These are phyloP conservation scores for Jaenimonas drosophilae DNA, from an alignment of 208 protist genomes.

Conservation along the genomic window DNA sequence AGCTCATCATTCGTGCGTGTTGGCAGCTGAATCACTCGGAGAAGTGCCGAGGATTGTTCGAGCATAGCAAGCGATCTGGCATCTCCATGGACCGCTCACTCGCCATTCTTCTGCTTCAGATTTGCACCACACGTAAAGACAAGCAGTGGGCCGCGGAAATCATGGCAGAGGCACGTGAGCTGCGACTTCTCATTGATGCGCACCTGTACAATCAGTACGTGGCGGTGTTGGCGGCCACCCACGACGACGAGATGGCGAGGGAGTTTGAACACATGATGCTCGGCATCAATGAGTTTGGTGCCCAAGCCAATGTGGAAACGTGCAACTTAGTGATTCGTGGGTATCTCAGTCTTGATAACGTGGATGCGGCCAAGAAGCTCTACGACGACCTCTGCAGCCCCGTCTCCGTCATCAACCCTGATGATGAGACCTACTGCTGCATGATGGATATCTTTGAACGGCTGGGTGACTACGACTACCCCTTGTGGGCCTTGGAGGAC, in stretches of 20 bases:
- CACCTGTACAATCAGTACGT: slow-evolving; percentile 72
- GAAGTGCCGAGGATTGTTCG: slow-evolving; percentile 32
- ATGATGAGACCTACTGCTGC: slow-evolving; percentile 65
- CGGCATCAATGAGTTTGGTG: slow-evolving; percentile 52
- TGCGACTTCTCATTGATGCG: slow-evolving; percentile 32
- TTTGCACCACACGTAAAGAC: slow-evolving; percentile 34
- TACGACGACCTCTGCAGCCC: slow-evolving; percentile 11
- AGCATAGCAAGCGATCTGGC: slow-evolving; percentile 19
- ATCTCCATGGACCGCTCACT: slow-evolving; percentile 26
- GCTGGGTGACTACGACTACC: slow-evolving; percentile 16
- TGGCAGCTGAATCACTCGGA: slow-evolving; percentile 20
- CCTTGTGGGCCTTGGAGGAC: slow-evolving; percentile 20
- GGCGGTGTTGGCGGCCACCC: slow-evolving; percentile 41
- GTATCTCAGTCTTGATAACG: slow-evolving; percentile 13
- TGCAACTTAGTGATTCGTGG: slow-evolving; percentile 64
- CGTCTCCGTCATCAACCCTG: slow-evolving; percentile 30
- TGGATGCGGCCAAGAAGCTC: slow-evolving; percentile 14
- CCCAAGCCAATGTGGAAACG: slow-evolving; percentile 49
- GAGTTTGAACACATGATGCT: slow-evolving; percentile 60
- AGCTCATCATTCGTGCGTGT: slow-evolving; percentile 48
- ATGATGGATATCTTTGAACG: slow-evolving; percentile 33
- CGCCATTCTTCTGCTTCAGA: slow-evolving; percentile 38
- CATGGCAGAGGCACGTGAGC: slow-evolving; percentile 27
- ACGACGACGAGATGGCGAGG: slow-evolving; percentile 21
- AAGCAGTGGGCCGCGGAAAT: slow-evolving; percentile 34